These are phyloP conservation scores for Colletotrichum sp. DNA, from an alignment of 2,329 filamentous ascomycete species.

Conservation along the genomic window DNA sequence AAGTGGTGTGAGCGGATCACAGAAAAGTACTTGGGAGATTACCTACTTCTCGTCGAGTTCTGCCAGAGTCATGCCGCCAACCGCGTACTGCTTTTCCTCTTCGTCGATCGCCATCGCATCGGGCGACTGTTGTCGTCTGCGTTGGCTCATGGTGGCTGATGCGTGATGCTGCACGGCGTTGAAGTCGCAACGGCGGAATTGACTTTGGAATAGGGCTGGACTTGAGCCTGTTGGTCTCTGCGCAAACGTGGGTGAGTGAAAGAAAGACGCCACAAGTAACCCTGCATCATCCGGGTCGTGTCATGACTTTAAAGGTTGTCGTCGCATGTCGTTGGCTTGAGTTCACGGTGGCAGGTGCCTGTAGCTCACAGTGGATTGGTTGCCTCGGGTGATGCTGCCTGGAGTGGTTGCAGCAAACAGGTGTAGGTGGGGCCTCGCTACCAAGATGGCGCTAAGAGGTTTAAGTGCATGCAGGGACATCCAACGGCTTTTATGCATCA, in stretches of 20 bases:
- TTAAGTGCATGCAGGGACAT: background rate
- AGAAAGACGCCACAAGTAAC: background rate
- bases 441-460: no score
- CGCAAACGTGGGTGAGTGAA: background rate
- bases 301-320: background rate
- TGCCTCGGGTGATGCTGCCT: constrained; percentile 22
- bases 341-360: background rate
- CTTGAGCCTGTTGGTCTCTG: background rate
- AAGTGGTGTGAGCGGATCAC: constrained; percentile 12
- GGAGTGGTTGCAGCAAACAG: background rate
- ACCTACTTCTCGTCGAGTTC: constrained; percentile 51
- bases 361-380: constrained; percentile 1
- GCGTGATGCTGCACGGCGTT: background rate
- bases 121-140: constrained; percentile 28
- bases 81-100: constrained; percentile 56
- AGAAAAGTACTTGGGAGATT: background rate
- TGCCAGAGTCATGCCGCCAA: constrained; percentile 39
- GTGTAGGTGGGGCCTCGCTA: background rate
- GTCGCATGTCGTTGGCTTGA: background rate
- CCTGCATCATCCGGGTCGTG: background rate
- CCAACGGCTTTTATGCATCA: background rate
- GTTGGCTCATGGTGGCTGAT: constrained; percentile 36
- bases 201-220: background rate
- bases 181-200: background rate
- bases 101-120: constrained; percentile 51